phyloP scores from a whole-genome alignment of 2,329 filamentous ascomycete species.

The Xylaria sp. region DNA sequence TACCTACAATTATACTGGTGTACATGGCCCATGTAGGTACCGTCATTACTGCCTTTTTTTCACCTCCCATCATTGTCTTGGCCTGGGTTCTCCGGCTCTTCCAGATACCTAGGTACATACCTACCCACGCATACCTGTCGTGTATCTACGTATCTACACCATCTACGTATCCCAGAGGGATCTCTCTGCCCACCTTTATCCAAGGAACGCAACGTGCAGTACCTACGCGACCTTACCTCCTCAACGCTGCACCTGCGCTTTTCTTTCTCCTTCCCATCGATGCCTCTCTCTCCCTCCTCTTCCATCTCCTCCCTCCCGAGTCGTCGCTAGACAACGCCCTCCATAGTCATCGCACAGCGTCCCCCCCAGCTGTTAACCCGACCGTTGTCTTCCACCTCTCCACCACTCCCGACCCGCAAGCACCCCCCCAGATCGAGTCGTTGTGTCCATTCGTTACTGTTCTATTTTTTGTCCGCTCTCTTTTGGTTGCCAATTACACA shows the following conservation, averaged over 20 bases:
- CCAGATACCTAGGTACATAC: background rate
- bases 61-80: background rate
- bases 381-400: slow-evolving; percentile 41
- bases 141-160: background rate
- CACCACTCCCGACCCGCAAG: slow-evolving; percentile 34
- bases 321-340: slow-evolving; percentile 37
- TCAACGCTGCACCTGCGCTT: slow-evolving; percentile 32
- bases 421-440: slow-evolving; percentile 42
- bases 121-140: background rate
- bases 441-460: slow-evolving; percentile 45
- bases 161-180: slow-evolving; percentile 3
- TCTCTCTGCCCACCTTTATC: slow-evolving; percentile 20
- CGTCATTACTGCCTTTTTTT: background rate
- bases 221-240: slow-evolving; percentile 18
- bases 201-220: slow-evolving; percentile 29
- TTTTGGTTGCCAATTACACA: slow-evolving; percentile 37
- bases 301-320: slow-evolving; percentile 33
- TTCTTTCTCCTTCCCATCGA: slow-evolving; percentile 30
- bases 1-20: background rate
- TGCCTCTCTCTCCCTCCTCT: slow-evolving; percentile 27
- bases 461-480: slow-evolving; percentile 33
- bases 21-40: background rate
- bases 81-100: slow-evolving; percentile 19
- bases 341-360: slow-evolving; percentile 41
- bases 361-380: slow-evolving; percentile 39